A percentile compares a stretch with the other conserved stretches of the same genome.
phyloP scores from a whole-genome alignment of 768 basidiomycete species.

The Boletus vermiculosoides region DNA sequence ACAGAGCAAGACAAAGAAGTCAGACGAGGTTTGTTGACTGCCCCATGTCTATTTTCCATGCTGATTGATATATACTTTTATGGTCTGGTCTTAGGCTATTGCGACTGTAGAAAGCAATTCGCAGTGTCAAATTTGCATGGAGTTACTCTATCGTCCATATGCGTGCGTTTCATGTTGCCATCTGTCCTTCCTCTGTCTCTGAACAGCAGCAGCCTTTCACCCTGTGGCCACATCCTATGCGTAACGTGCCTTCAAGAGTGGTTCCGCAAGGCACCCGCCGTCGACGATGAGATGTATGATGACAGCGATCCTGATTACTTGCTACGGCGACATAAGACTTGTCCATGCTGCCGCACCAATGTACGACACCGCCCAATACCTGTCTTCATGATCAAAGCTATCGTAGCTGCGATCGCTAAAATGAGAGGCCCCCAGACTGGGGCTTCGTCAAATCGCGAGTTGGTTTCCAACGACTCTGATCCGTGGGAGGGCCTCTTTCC shows the following conservation, averaged over 20 bases:
- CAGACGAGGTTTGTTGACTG: conserved; percentile 51
- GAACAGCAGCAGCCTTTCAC: conserved; percentile 50
- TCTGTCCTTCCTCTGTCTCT: conserved; percentile 2
- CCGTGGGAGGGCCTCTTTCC: conserved; percentile 74
- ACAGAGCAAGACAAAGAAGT: conserved; percentile 47
- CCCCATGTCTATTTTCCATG: background rate
- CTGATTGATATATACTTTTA: background rate
- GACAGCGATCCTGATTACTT: conserved; percentile 44
- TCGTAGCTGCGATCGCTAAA: conserved; percentile 49
- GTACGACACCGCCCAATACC: conserved; percentile 63
- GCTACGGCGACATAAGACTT: conserved; percentile 62
- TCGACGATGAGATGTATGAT: conserved; percentile 45
- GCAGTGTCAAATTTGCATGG: conserved; percentile 79
- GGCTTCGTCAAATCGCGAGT: conserved; percentile 22
- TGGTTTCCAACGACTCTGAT: conserved; percentile 45
- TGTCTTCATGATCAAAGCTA: conserved; percentile 64
- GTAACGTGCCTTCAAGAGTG: conserved; percentile 70
- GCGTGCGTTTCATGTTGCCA: conserved; percentile 46
- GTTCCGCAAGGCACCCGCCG: conserved; percentile 66
- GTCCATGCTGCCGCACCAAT: conserved; percentile 65
- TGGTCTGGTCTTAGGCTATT: conserved; percentile 41
- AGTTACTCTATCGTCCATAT: conserved; percentile 60
- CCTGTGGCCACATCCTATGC: conserved; percentile 80
- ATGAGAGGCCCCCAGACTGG: conserved; percentile 32
- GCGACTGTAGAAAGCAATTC: conserved; percentile 55